A percentile compares a stretch with the other conserved stretches of the same genome.
These are phyloP conservation scores for Alternaria postmessia DNA, from an alignment of 2,329 filamentous ascomycete genomes.

Conservation along the genomic window DNA sequence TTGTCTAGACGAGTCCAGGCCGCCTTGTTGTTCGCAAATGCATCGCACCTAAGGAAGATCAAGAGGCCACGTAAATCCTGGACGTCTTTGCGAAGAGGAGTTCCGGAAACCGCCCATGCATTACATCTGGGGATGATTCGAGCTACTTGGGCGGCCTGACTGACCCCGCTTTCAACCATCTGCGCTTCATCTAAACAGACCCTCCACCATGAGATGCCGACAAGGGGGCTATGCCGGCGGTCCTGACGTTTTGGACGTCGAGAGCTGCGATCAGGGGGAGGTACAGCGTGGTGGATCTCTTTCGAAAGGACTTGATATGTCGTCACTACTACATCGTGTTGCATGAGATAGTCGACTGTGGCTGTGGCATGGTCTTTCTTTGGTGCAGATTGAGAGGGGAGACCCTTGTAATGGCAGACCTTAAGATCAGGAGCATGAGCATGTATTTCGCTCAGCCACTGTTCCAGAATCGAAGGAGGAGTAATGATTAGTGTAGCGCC, in stretches of 20 bases:
- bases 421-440: conserved; percentile 65
- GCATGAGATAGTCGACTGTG: conserved; percentile 57
- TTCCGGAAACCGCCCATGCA: conserved; percentile 92
- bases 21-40: conserved; percentile 70
- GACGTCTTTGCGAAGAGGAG: conserved; percentile 82
- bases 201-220: conserved; percentile 87
- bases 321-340: conserved; percentile 67
- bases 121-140: conserved; percentile 82
- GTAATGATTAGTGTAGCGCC: conserved; percentile 70
- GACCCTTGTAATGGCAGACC: conserved; percentile 65
- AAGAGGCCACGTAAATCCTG: conserved; percentile 82
- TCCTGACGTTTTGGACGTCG: conserved; percentile 70
- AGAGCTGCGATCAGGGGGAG: conserved; percentile 75
- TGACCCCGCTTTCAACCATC: conserved; percentile 91
- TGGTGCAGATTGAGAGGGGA: conserved; percentile 43
- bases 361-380: conserved; percentile 48
- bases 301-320: conserved; percentile 75
- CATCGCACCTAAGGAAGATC: conserved; percentile 80
- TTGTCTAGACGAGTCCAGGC: conserved; percentile 77
- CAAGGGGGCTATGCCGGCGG: conserved; percentile 75
- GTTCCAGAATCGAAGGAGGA: conserved; percentile 67
- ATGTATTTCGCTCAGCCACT: conserved; percentile 69
- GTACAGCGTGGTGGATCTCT: conserved; percentile 79
- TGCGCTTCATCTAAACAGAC: conserved; percentile 80
- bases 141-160: conserved; percentile 81